These are phyloP conservation scores for Leptodermis oblonga DNA, from an alignment of 257 asterid genomes.

Conservation along the genomic window DNA sequence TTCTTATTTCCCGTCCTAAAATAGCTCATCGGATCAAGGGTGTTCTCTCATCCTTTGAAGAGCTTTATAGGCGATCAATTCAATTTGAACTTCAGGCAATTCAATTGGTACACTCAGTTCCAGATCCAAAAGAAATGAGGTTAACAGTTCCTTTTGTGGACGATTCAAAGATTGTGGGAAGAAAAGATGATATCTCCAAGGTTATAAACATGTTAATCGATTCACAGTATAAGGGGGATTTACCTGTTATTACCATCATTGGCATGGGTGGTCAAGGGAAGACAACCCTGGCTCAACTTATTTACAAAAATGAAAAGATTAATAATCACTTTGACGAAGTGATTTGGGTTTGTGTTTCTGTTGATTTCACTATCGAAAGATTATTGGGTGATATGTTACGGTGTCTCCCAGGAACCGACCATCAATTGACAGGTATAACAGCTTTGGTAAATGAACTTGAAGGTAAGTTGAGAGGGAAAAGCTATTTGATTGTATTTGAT, in stretches of 20 bases:
- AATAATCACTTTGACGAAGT: too few species aligned
- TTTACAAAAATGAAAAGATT: too few species aligned
- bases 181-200: not conserved
- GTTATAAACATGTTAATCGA: not conserved
- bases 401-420: not conserved
- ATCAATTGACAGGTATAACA: too few species aligned
- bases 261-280: conserved; percentile 22
- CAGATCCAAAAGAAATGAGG: not conserved
- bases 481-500: too few species aligned
- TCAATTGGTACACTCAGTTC: not conserved
- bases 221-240: not conserved
- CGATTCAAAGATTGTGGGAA: too few species aligned
- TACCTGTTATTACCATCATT: conserved; percentile 1
- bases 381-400: not conserved
- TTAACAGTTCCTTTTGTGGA: not conserved
- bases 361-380: conserved; percentile 5
- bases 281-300: conserved; percentile 15
- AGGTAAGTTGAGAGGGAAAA: too few species aligned
- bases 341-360: too few species aligned
- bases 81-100: not conserved
- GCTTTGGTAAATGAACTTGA: too few species aligned
- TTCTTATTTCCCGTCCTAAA: too few species aligned
- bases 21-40: too few species aligned
- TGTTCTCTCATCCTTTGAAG: too few species aligned
- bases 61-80: not conserved